Percentiles rank a stretch among this genome's conserved stretches.
Evolutionary conservation across 768 basidiomycete species (phyloP).

Genomic region (Suillus plorans): DNA sequence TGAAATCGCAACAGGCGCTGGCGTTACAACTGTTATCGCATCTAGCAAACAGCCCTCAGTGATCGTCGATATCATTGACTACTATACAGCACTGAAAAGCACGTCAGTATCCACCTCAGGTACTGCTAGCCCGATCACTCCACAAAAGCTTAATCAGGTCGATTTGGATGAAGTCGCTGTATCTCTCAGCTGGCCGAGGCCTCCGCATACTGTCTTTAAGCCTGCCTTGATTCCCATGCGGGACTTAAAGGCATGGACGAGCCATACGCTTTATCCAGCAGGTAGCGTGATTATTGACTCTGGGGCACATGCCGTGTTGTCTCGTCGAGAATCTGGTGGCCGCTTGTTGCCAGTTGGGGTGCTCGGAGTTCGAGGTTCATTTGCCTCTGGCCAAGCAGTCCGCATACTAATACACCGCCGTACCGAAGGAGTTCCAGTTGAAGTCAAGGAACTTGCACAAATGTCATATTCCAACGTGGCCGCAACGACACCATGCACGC

Average conservation of each 20-base stretch:
- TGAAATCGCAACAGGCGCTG: slow-evolving; percentile 94
- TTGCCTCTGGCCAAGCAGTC: slow-evolving; percentile 95
- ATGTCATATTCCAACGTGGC: slow-evolving; percentile 45
- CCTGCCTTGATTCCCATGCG: slow-evolving; percentile 69
- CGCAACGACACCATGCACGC: slow-evolving; percentile 36
- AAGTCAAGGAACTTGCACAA: slow-evolving; percentile 26
- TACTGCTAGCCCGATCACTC: slow-evolving; percentile 23
- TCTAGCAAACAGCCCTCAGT: slow-evolving; percentile 76
- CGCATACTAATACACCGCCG: slow-evolving; percentile 62
- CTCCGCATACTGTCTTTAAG: slow-evolving; percentile 87
- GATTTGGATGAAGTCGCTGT: slow-evolving; percentile 25
- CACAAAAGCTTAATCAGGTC: slow-evolving; percentile 18
- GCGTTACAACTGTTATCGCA: slow-evolving; percentile 88
- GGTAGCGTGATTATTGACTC: slow-evolving; percentile 87
- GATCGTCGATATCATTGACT: slow-evolving; percentile 82
- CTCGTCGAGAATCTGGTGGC: slow-evolving; percentile 84
- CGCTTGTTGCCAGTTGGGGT: slow-evolving; percentile 92
- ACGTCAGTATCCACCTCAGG: slow-evolving; percentile 36
- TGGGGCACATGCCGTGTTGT: slow-evolving; percentile 86
- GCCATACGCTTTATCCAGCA: slow-evolving; percentile 89
- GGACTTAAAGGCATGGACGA: slow-evolving; percentile 95
- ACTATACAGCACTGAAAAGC: slow-evolving; percentile 50
- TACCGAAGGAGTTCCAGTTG: slow-evolving; percentile 20
- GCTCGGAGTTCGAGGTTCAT: slow-evolving; percentile 79
- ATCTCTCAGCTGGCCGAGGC: slow-evolving; percentile 40